These are phyloP conservation scores for Osmozyma mogii DNA, from an alignment of 805 yeast genomes.

Conservation along the genomic window DNA sequence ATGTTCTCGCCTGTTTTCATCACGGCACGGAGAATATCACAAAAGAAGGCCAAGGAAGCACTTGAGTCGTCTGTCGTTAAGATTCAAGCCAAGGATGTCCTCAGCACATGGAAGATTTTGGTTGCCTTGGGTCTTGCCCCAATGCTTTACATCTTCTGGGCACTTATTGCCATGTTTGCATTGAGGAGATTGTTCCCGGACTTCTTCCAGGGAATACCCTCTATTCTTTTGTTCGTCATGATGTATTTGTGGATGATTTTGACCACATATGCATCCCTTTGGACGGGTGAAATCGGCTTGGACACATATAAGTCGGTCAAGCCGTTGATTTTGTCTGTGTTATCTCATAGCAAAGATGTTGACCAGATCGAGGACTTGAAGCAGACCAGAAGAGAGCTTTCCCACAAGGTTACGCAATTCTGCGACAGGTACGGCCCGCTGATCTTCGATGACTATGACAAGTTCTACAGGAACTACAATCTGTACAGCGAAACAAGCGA, in stretches of 20 bases:
- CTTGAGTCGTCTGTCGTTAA: constrained; percentile 32
- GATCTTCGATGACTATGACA: constrained; percentile 30
- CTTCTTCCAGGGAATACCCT: constrained; percentile 7
- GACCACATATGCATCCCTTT: constrained; percentile 33
- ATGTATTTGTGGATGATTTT: constrained; percentile 31
- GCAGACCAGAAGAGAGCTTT: constrained; percentile 18
- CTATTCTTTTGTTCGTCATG: constrained; percentile 16
- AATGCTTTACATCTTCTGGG: constrained; percentile 30
- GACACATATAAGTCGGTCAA: constrained; percentile 33
- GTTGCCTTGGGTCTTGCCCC: constrained; percentile 37
- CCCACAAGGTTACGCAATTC: constrained; percentile 23
- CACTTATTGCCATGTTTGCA: constrained; percentile 21
- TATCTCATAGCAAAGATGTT: constrained; percentile 20
- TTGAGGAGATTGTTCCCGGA: constrained; percentile 13
- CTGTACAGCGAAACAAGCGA: neutral
- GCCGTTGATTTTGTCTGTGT: constrained; percentile 28
- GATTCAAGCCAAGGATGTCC: constrained; percentile 33
- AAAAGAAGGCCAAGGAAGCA: constrained; percentile 29
- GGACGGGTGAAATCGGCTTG: constrained; percentile 35
- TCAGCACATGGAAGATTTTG: constrained; percentile 36
- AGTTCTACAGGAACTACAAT: constrained; percentile 22
- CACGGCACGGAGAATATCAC: constrained; percentile 25
- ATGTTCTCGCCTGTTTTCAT: constrained; percentile 35
- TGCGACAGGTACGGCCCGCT: constrained; percentile 31
- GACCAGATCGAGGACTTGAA: constrained; percentile 27